Percentiles rank a stretch among this genome's conserved stretches.
phyloP scores from a whole-genome alignment of 1,284 basidiomycete genomes.

The Ceratobasidium sp. region DNA sequence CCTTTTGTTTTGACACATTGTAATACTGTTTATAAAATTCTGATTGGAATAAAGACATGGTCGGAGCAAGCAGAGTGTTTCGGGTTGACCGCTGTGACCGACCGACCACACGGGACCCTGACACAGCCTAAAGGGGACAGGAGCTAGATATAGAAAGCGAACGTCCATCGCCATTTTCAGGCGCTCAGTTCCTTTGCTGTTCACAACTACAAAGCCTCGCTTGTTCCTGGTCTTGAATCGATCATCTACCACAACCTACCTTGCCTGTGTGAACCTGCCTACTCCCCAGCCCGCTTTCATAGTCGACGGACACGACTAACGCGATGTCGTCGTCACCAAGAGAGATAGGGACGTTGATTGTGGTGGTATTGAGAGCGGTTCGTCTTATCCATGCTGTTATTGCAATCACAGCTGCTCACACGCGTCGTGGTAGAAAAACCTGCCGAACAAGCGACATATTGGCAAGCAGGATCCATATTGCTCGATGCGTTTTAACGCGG shows the following conservation, averaged over 20 bases:
- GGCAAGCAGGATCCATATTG: conserved; percentile 99
- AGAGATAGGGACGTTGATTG: conserved; percentile 93
- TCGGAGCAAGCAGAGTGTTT: neutral
- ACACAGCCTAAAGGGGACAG: conserved; percentile 35
- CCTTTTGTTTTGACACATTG: neutral
- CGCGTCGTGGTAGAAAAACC: conserved; percentile 71
- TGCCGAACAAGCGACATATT: conserved; percentile 93
- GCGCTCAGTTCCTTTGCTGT: conserved; percentile 31
- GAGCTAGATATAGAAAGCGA: conserved; percentile 21
- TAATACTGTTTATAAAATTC: conserved; percentile 7
- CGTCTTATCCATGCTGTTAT: neutral
- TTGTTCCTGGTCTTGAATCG: neutral
- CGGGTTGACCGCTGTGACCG: conserved; percentile 2
- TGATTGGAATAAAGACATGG: neutral
- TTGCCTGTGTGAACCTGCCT: neutral
- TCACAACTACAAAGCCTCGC: conserved; percentile 25
- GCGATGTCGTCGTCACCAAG: conserved; percentile 57
- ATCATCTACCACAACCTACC: neutral
- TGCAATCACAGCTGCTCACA: conserved; percentile 3
- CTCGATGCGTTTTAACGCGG: conserved; percentile 77
- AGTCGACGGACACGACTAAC: conserved; percentile 6
- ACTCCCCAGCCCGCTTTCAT: neutral
- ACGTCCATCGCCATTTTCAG: conserved; percentile 3
- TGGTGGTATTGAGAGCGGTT: conserved; percentile 95
- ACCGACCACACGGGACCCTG: conserved; percentile 5